Base-by-base conservation (phyloP, 345 rosid species). In the Hibiscus mutabilis region DNA sequence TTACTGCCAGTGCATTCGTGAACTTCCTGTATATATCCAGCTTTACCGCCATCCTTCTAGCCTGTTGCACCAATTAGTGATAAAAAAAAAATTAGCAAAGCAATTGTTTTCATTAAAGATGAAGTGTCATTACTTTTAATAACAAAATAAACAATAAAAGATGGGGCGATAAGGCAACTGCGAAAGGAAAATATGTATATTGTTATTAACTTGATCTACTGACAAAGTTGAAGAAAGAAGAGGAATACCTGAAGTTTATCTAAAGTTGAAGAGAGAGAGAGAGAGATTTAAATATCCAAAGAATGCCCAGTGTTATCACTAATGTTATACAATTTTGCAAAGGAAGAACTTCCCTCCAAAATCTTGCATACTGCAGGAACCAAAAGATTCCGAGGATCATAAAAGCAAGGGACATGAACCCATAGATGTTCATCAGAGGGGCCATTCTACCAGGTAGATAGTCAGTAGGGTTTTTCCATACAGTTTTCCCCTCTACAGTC, bases 401-500 rank as follows among this genome's bases (percentile, higher is more conserved):
- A 78, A 90, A 95, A 66, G 93, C 96, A 73, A 92, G 83, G 37
- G 99, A 92, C 91, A 92, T 89, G 82, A 85, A 85, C 19, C 92
- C 91, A 57, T 87, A 87, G 78, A 95, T 92, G 66, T 88, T 86
- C 99, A 90, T 86, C 27, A 95, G 74, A 0, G 99, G 99, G 21
- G 98, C 97, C 98, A 92, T 95, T 72, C 98, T 84, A 60, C 99
- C 97, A 0, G 99, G 98, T 53, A 92, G 72, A 61, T 95, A 95
- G 27, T 98, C 98, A 9, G 78, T 73, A 44, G 98, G 99, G 74
- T 92, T 95, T 81, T 95, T 95, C 99, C 99, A 92, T 44, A 95
- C 79, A 5, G 96, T 90, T 79, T 95, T 89, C 16, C 99, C 98
- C 76, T 86, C 92, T 2, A 95, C 79, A 44, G 79, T 79, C 76